phyloP scores from a whole-genome alignment of 208 protist genomes.

The Herpetomonas muscarum region DNA sequence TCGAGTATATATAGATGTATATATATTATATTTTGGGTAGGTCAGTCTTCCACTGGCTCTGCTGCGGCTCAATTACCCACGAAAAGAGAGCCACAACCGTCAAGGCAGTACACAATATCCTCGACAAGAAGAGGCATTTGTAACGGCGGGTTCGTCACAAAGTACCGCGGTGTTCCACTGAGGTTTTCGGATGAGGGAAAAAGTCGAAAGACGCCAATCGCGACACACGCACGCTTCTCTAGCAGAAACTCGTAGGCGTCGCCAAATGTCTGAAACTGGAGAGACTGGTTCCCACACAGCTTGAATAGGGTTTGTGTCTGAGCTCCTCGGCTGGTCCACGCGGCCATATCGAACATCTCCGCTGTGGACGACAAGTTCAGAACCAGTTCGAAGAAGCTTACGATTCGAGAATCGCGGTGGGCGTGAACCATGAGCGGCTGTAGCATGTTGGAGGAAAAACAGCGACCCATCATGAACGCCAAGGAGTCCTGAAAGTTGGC shows the following conservation, averaged over 20 bases:
- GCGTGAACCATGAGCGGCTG: conserved; percentile 75
- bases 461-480: conserved; percentile 87
- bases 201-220: conserved; percentile 79
- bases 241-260: conserved; percentile 80
- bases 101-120: conserved; percentile 84
- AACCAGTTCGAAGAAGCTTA: conserved; percentile 78
- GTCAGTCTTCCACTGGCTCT: too few relatives aligned
- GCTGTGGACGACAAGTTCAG: conserved; percentile 52
- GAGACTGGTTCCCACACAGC: conserved; percentile 60
- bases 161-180: conserved; percentile 66
- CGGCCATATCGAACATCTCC: conserved; percentile 63
- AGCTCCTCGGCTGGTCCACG: conserved; percentile 40
- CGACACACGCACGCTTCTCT: conserved; percentile 52
- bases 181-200: conserved; percentile 63
- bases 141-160: conserved; percentile 80
- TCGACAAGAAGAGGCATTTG: conserved; percentile 64
- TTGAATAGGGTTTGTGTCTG: conserved; percentile 68
- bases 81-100: conserved; percentile 24
- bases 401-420: conserved; percentile 66
- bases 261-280: conserved; percentile 76
- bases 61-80: conserved; percentile 45
- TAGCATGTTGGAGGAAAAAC: conserved; percentile 87
- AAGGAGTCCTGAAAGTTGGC: conserved; percentile 80
- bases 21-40: not conserved
- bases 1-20: conserved; percentile 2